Evolutionary conservation across 768 basidiomycete species (phyloP).

Genomic region (Panaeolus cyanescens): DNA sequence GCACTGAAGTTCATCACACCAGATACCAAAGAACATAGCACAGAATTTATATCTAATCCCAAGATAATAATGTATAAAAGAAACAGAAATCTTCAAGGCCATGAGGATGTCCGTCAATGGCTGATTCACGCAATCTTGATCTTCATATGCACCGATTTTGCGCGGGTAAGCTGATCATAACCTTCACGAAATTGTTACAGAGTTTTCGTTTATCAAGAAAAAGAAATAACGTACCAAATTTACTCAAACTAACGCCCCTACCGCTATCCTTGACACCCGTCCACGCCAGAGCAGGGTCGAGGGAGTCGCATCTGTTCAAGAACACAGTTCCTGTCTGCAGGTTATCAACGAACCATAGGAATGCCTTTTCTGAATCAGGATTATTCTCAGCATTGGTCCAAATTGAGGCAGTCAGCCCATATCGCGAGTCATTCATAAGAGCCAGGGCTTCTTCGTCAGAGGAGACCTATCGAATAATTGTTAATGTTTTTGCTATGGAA

Average conservation of each 20-base stretch:
- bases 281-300: slow-evolving; percentile 95
- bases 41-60: no score
- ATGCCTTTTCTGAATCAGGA: slow-evolving; percentile 64
- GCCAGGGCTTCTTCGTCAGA: slow-evolving; percentile 86
- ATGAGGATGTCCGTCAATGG: no score
- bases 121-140: slow-evolving; percentile 54
- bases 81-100: no score
- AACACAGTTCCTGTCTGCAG: slow-evolving; percentile 93
- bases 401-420: slow-evolving; percentile 91
- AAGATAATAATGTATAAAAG: no score
- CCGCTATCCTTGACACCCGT: slow-evolving; percentile 94
- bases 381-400: slow-evolving; percentile 81
- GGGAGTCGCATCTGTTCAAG: slow-evolving; percentile 87
- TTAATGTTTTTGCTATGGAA: background rate
- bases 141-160: slow-evolving; percentile 85
- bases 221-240: slow-evolving; percentile 63
- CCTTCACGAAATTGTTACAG: slow-evolving; percentile 41
- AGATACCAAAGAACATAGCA: no score
- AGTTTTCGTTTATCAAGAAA: background rate
- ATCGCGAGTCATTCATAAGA: slow-evolving; percentile 96
- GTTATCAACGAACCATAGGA: slow-evolving; percentile 66
- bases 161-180: slow-evolving; percentile 82
- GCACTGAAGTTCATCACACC: no score
- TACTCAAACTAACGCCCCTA: slow-evolving; percentile 86
- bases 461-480: slow-evolving; percentile 49